Percentiles rank a stretch among this genome's conserved stretches.
phyloP scores from a whole-genome alignment of 768 basidiomycete genomes.

The Sarcomyxa edulis region DNA sequence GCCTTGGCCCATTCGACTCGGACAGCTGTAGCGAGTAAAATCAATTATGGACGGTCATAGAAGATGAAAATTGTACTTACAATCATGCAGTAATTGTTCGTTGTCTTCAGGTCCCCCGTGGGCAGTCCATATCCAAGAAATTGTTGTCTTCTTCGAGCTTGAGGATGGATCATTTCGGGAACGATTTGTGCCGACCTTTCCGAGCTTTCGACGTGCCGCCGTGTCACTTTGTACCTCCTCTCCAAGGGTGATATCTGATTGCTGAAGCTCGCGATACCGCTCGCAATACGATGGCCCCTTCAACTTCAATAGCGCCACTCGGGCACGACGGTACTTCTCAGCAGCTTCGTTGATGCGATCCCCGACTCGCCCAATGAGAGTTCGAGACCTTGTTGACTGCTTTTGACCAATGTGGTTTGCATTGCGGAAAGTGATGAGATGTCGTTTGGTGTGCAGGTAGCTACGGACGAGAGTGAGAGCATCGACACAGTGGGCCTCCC shows the following conservation, averaged over 20 bases:
- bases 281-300: slow-evolving; percentile 4
- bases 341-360: slow-evolving; percentile 3
- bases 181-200: background rate
- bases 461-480: slow-evolving; percentile 12
- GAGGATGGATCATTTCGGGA: background rate
- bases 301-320: slow-evolving; percentile 7
- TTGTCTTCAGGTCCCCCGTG: slow-evolving; percentile 1
- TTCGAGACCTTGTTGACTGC: slow-evolving; percentile 14
- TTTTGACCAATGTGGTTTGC: slow-evolving; percentile 16
- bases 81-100: background rate
- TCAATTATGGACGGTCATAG: background rate
- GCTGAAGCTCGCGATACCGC: slow-evolving; percentile 2
- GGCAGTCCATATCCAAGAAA: slow-evolving; percentile 3
- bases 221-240: background rate
- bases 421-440: slow-evolving; percentile 15
- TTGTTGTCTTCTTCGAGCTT: background rate
- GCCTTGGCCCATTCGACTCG: no score
- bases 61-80: background rate
- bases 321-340: slow-evolving; percentile 11
- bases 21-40: no score
- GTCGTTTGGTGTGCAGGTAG: slow-evolving; percentile 13
- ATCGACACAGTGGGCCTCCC: slow-evolving; percentile 14
- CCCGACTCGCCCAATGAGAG: slow-evolving; percentile 11
- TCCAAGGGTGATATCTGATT: slow-evolving; percentile 8
- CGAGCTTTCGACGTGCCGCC: background rate